Evolutionary conservation across 805 yeast genomes (phyloP).

Genomic region (Cyberlindnera lachancei): DNA sequence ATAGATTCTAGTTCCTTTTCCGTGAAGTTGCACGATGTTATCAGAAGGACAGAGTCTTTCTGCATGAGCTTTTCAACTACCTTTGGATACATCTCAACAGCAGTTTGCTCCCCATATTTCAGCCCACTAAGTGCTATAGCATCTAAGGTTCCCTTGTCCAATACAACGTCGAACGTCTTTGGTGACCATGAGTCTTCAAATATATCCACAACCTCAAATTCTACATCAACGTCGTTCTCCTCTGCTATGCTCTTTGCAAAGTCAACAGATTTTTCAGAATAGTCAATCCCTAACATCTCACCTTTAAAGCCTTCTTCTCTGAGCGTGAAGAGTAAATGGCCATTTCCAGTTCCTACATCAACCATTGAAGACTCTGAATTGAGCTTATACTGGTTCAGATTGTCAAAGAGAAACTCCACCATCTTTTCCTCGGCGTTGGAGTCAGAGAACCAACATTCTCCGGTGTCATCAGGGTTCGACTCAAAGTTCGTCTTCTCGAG

Average conservation of each 20-base stretch:
- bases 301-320: constrained; percentile 57
- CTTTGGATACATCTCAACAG: constrained; percentile 53
- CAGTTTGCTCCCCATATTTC: constrained; percentile 37
- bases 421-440: constrained; percentile 86
- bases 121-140: constrained; percentile 84
- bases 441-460: constrained; percentile 96
- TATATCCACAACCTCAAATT: constrained; percentile 66
- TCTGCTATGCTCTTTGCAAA: constrained; percentile 60
- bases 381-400: constrained; percentile 31
- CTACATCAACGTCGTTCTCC: constrained; percentile 31
- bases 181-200: constrained; percentile 32
- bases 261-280: constrained; percentile 69
- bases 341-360: constrained; percentile 96
- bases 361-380: constrained; percentile 36
- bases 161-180: constrained; percentile 50
- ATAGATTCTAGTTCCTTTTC: constrained; percentile 60
- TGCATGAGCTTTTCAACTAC: constrained; percentile 53
- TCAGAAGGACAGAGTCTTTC: constrained; percentile 50
- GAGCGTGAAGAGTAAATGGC: constrained; percentile 73
- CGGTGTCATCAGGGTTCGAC: constrained; percentile 75
- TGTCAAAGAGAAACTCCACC: constrained; percentile 59
- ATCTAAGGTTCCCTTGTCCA: constrained; percentile 95
- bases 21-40: constrained; percentile 94
- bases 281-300: constrained; percentile 71
- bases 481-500: constrained; percentile 65